Base-by-base conservation (phyloP, 2,329 filamentous ascomycete species). In the Cercospora beticola region DNA sequence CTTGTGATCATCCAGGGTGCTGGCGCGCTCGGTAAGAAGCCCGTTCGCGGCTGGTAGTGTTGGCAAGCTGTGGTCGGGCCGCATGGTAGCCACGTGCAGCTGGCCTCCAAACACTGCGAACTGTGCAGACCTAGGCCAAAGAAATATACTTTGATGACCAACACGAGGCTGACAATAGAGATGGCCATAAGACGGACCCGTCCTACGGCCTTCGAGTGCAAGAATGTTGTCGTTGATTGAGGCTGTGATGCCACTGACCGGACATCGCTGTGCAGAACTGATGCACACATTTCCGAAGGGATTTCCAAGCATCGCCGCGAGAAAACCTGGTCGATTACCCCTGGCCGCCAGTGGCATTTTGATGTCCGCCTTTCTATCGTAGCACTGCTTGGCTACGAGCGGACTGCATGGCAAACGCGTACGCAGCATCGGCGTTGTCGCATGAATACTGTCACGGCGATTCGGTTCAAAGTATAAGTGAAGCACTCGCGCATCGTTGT, bases 351-450 rank as follows among this genome's bases (percentile, higher is more conserved):
- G 56, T 31, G 56, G 56, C 56, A 31, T 18, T 58, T 31, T 58
- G 28, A 33, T 31, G 16, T 58, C 16, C 14, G 16, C 26, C 26
- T 16, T 23, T 26, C 49, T 54, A 16, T 63, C 26, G 61, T 56
- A 63, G 46, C 28, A 56, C 43, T 16, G n/a, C 61, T 63, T 63
- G 61, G 61, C 46, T 18, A 56, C 31, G 28, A 30, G 49, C 61
- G 46, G 61, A 54, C 43, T 54, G 61, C 43, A 30, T 33, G 43
- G 61, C 43, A 28, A 63, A 56, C 28, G 26, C n/a, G 14, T 31
- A n/a, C 46, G 43, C 36, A 43, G 14, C 46, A 56, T 31, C 21
- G 30, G 18, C 62, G 54, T 31, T 23, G 21, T 33, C 16, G 28
- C 62, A 23, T 18, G 52, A 56, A 49, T n/a, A 14, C 31, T 56